phyloP scores from a whole-genome alignment of 1,284 basidiomycete genomes.

The Trichosporon sp. region DNA sequence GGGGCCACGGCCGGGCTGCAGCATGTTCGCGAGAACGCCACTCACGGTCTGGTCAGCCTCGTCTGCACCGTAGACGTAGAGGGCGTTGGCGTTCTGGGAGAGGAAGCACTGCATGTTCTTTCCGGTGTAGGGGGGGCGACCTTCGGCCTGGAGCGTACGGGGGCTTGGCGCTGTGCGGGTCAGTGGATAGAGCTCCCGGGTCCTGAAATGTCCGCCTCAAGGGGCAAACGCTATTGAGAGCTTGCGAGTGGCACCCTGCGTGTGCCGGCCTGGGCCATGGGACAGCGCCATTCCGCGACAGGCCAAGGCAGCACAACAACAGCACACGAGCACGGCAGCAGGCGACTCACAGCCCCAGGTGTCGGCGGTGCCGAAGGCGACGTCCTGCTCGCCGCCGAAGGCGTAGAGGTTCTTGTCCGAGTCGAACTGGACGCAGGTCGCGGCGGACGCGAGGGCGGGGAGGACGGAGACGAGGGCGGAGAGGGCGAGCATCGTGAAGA shows the following conservation, averaged over 20 bases:
- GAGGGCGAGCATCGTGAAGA: constrained; percentile 17
- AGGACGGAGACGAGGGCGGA: constrained; percentile 28
- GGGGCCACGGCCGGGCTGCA: not conserved
- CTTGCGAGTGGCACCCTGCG: not conserved
- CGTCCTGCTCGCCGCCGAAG: constrained; percentile 48
- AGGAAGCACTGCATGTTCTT: constrained; percentile 47
- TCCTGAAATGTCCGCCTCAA: not conserved
- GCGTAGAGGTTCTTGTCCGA: constrained; percentile 46
- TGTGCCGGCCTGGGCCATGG: not conserved
- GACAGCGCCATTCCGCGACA: not conserved
- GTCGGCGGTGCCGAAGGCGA: constrained; percentile 39
- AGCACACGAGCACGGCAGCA: not conserved
- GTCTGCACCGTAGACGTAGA: constrained; percentile 75
- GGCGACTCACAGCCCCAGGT: constrained; percentile 45
- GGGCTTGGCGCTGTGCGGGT: constrained; percentile 32
- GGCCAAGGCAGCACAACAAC: no score
- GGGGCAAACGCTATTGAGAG: not conserved
- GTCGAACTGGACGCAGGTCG: constrained; percentile 49
- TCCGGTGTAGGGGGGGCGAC: constrained; percentile 49
- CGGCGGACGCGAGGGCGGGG: constrained; percentile 30
- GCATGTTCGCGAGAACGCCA: not conserved
- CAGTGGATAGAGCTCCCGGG: not conserved
- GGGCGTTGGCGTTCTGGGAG: constrained; percentile 52
- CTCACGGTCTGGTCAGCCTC: constrained; percentile 57
- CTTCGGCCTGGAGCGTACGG: constrained; percentile 32